phyloP scores from a whole-genome alignment of 2,329 filamentous ascomycete genomes.

The Ophiostoma quercus region DNA sequence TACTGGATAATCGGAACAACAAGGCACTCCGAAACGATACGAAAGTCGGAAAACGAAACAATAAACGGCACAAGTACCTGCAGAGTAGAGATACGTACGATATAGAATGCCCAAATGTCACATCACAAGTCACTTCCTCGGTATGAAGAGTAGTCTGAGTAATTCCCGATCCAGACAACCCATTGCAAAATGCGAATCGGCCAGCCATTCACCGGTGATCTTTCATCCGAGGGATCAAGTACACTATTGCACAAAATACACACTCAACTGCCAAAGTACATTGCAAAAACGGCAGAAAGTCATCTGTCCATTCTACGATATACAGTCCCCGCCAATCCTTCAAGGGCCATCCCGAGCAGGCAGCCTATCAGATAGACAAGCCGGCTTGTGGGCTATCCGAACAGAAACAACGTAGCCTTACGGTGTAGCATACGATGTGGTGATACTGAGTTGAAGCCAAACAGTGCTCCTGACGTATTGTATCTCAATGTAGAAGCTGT shows the following conservation, averaged over 20 bases:
- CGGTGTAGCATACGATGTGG: background rate
- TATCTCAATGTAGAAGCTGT: too few relatives aligned
- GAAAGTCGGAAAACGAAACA: background rate
- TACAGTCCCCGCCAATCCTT: background rate
- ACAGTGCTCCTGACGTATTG: too few relatives aligned
- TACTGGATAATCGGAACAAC: too few relatives aligned
- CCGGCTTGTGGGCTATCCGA: background rate
- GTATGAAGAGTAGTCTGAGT: background rate
- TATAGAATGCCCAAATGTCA: background rate
- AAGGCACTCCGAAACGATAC: too few relatives aligned
- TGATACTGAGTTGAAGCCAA: background rate
- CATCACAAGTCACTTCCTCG: background rate
- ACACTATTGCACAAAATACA: too few relatives aligned
- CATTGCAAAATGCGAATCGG: background rate
- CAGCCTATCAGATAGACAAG: background rate
- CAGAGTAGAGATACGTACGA: too few relatives aligned
- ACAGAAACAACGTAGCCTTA: background rate
- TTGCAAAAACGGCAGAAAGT: too few relatives aligned
- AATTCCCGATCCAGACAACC: background rate
- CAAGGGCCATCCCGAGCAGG: background rate
- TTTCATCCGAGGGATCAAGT: background rate
- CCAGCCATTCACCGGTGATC: background rate
- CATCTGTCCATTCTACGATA: too few relatives aligned
- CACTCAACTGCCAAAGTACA: too few relatives aligned
- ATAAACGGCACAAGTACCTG: background rate